A percentile compares a stretch with the other conserved stretches of the same genome.
Evolutionary conservation across 192 early-diverging fungal species (phyloP).

Genomic region (Umbelopsis sp.): DNA sequence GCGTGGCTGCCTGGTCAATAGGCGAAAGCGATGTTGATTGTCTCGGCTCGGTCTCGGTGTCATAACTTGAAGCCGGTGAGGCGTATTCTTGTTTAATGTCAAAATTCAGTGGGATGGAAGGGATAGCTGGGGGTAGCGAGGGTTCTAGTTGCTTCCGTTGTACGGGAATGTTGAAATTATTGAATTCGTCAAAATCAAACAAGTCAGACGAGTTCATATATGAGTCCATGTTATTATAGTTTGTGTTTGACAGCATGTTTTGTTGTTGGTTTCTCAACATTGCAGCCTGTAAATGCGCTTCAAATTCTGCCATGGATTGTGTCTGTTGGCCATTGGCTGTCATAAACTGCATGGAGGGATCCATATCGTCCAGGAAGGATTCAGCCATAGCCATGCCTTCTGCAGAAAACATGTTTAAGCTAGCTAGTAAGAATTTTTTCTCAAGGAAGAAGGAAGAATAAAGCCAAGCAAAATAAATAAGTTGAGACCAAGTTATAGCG

Average conservation of each 20-base stretch:
- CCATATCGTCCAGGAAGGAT: constrained; percentile 6
- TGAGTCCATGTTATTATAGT: neutral
- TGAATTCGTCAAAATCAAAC: constrained; percentile 4
- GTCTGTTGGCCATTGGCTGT: neutral
- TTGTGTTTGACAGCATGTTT: neutral
- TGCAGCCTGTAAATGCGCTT: constrained; percentile 4
- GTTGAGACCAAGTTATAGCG: neutral
- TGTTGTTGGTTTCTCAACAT: neutral
- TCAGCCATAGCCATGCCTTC: constrained; percentile 6
- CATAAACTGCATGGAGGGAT: neutral
- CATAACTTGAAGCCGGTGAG: neutral
- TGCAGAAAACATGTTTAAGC: neutral
- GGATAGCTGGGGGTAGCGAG: neutral
- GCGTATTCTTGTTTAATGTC: neutral
- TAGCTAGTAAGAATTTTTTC: neutral
- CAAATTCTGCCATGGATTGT: constrained; percentile 11
- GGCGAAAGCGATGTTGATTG: neutral
- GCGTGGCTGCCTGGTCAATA: neutral
- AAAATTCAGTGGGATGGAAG: too few species aligned
- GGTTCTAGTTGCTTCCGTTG: neutral
- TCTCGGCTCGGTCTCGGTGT: neutral
- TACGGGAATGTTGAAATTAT: neutral
- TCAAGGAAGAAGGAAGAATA: neutral
- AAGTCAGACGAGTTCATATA: neutral
- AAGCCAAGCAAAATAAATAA: neutral